Percentiles rank a stretch among this genome's conserved stretches.
Evolutionary conservation across 2,329 filamentous ascomycete species (phyloP).

Genomic region (Colletotrichum tofieldiae): DNA sequence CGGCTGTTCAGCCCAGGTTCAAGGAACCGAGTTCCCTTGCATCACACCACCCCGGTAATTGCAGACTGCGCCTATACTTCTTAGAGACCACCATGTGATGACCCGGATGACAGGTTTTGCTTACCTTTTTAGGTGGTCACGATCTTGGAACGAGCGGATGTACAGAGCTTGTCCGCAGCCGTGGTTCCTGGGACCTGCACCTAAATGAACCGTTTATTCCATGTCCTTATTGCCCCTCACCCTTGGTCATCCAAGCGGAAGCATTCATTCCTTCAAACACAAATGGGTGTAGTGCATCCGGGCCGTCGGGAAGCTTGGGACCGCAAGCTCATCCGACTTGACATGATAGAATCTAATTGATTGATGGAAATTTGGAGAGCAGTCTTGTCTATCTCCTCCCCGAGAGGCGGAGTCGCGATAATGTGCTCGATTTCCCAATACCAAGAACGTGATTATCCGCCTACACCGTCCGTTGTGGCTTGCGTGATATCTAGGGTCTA

Average conservation of each 20-base stretch:
- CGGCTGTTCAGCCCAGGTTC: not conserved
- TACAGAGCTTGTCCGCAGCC: not conserved
- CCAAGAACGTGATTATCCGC: not conserved
- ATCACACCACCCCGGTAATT: slow-evolving; percentile 23
- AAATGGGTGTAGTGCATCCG: slow-evolving; percentile 34
- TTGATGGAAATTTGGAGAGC: slow-evolving; percentile 34
- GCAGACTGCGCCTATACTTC: slow-evolving; percentile 6
- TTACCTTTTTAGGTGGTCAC: slow-evolving; percentile 5
- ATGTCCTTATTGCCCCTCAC: not conserved
- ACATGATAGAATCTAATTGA: slow-evolving; percentile 6
- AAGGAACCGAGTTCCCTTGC: not conserved
- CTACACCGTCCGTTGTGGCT: not conserved
- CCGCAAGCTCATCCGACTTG: slow-evolving; percentile 5
- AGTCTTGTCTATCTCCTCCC: slow-evolving; percentile 15
- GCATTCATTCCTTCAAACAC: slow-evolving; percentile 29
- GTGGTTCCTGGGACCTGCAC: slow-evolving; percentile 40
- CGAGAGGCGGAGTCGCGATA: slow-evolving; percentile 12
- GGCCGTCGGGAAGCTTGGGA: slow-evolving; percentile 13
- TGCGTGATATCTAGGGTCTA: not conserved
- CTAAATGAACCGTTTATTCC: not conserved
- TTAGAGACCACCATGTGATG: slow-evolving; percentile 8
- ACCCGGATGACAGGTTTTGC: slow-evolving; percentile 9
- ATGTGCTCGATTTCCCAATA: not conserved
- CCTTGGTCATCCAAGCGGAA: slow-evolving; percentile 21
- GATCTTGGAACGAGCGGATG: slow-evolving; percentile 21